Percentiles rank a stretch among this genome's conserved stretches.
phyloP scores from a whole-genome alignment of 352 stramenopile genomes.

The Globisporangium carolinianum region DNA sequence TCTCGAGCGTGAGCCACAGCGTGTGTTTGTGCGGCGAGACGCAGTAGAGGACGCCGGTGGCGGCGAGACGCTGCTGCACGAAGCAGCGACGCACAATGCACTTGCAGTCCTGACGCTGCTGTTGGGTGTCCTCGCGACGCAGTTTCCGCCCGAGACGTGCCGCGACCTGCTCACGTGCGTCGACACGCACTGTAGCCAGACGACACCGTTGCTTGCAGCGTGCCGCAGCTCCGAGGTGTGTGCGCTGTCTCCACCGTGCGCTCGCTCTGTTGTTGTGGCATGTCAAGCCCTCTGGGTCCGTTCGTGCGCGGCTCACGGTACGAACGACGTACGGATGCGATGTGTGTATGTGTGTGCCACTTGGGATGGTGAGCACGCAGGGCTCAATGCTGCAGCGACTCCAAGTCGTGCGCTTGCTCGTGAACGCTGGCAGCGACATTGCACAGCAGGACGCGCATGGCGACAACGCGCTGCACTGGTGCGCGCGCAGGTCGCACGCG shows the following conservation, averaged over 20 bases:
- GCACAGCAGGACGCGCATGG: slow-evolving; percentile 42
- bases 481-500: slow-evolving; percentile 40
- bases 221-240: slow-evolving; percentile 35
- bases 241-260: not conserved
- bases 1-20: slow-evolving; percentile 20
- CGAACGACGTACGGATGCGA: no score
- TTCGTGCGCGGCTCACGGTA: no score
- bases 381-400: slow-evolving; percentile 31
- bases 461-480: slow-evolving; percentile 67
- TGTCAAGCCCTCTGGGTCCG: not conserved
- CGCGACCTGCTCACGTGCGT: slow-evolving; percentile 28
- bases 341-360: no score
- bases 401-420: slow-evolving; percentile 40
- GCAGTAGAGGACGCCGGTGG: slow-evolving; percentile 14
- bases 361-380: slow-evolving; percentile 4
- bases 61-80: slow-evolving; percentile 42
- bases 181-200: slow-evolving; percentile 44
- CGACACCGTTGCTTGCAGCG: slow-evolving; percentile 48
- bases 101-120: slow-evolving; percentile 27
- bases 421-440: slow-evolving; percentile 36
- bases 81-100: slow-evolving; percentile 36
- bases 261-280: not conserved
- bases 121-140: slow-evolving; percentile 25
- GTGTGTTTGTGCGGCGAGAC: slow-evolving; percentile 31
- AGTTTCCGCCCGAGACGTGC: slow-evolving; percentile 22